Evolutionary conservation across 805 yeast genomes (phyloP).

Genomic region (Suhomyces kilbournensis): DNA sequence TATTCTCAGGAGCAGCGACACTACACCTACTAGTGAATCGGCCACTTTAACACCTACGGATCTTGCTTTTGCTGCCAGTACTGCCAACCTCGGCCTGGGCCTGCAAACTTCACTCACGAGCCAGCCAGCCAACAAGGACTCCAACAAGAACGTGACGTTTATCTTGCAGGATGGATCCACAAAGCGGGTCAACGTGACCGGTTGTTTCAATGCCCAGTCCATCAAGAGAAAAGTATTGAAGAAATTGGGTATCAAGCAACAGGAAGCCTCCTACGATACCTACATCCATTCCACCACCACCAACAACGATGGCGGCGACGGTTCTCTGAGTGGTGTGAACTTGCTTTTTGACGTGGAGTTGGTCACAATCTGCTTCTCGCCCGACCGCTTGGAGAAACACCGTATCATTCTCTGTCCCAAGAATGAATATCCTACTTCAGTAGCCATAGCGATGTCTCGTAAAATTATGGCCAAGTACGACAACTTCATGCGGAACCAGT

Average conservation of each 20-base stretch:
- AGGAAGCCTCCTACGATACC: constrained; percentile 54
- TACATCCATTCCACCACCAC: constrained; percentile 46
- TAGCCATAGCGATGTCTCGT: constrained; percentile 56
- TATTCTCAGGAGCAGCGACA: background rate
- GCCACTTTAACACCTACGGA: constrained; percentile 6
- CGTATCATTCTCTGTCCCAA: constrained; percentile 66
- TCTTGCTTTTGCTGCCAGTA: background rate
- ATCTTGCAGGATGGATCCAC: constrained; percentile 73
- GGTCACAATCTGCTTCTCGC: constrained; percentile 77
- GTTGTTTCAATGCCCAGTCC: constrained; percentile 77
- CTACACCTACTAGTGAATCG: constrained; percentile 3
- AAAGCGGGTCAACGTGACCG: constrained; percentile 65
- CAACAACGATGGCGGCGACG: constrained; percentile 1
- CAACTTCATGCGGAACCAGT: constrained; percentile 11
- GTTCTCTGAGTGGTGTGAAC: constrained; percentile 22
- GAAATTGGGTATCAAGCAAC: constrained; percentile 47
- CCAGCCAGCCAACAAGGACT: constrained; percentile 14
- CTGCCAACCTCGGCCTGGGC: background rate
- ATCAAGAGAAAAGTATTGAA: constrained; percentile 69
- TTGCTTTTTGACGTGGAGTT: constrained; percentile 73
- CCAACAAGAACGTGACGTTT: constrained; percentile 52
- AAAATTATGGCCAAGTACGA: constrained; percentile 37
- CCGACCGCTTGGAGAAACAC: constrained; percentile 65
- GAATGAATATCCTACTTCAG: constrained; percentile 59
- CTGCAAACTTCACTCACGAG: background rate